Evolutionary conservation across 768 basidiomycete species (phyloP), one percentile per base, ranked within the genome.

Genomic region (Melanogaster broomeanus): DNA sequence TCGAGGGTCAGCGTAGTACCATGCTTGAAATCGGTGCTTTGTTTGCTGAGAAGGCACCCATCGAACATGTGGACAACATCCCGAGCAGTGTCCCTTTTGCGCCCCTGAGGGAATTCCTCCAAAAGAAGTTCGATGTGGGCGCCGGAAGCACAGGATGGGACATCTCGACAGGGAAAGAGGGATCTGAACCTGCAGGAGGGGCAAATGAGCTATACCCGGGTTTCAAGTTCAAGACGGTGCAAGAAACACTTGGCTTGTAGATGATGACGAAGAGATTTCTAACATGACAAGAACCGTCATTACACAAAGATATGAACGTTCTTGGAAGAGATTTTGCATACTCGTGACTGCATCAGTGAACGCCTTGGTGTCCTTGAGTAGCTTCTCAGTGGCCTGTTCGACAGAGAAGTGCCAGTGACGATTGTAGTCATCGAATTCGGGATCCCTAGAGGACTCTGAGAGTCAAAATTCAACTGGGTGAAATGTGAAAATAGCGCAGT

Each of bases 361-460:
- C 6, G 84, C 77, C 62, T 88, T 91, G 28, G 89, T 85, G 63
- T 99, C 95, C 75, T 98, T 98, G 61, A 94, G 71, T 51, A 98
- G 74, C 74, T 93, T 94, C 66, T 95, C 94, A 0, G 88, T 81
- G 22, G 89, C 85, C 45, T 80, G 71, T 71, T 98, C 93, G 58
- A 78, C 64, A 10, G 79, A 68, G 68, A 97, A 96, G 65, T n/a
- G n/a, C n/a, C n/a, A n/a, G n/a, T 90, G 83, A 39, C 87, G 80
- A 57, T 85, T 79, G 59, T 85, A 89, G 53, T 94, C 92, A 59
- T 96, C 91, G 71, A 93, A 96, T 66, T 95, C 93, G 18, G 89
- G 82, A 74, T 95, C 94, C n/a, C n/a, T n/a, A 60, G 69, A 76
- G 5, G 92, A 92, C 71, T 88, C 92, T 84, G 60, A 21, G 22